phyloP scores from a whole-genome alignment of 78 protist genomes.

The Planoprotostelium fungivorum region DNA sequence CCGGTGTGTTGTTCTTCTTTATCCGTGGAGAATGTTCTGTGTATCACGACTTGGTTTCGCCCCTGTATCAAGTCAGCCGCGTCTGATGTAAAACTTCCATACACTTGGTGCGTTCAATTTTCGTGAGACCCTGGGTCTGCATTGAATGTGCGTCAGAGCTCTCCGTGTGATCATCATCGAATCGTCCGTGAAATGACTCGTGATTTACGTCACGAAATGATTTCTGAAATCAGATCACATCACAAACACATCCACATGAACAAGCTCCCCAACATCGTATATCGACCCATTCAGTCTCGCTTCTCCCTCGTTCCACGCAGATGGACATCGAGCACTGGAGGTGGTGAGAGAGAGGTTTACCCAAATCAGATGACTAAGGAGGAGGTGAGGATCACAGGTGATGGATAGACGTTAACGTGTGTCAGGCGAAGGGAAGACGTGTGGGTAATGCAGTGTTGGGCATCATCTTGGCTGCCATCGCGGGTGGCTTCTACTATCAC shows the following conservation, averaged over 20 bases:
- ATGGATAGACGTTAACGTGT: neutral
- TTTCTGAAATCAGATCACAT: neutral
- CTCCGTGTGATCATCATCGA: neutral
- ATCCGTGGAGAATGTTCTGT: neutral
- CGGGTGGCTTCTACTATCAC: neutral
- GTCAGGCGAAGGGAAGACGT: neutral
- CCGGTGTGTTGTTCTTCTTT: neutral
- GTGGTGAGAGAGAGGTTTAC: neutral
- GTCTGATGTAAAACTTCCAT: too few relatives aligned
- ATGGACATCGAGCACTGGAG: neutral
- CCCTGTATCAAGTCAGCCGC: too few relatives aligned
- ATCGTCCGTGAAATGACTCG: neutral
- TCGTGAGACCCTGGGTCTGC: too few relatives aligned
- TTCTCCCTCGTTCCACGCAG: neutral
- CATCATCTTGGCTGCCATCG: neutral
- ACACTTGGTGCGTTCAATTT: too few relatives aligned
- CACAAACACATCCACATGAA: neutral
- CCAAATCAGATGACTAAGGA: neutral
- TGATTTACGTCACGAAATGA: neutral
- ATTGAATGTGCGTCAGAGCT: neutral
- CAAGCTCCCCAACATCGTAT: neutral
- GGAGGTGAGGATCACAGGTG: neutral
- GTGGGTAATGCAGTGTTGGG: neutral
- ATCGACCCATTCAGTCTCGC: neutral
- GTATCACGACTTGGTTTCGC: neutral